These are phyloP conservation scores for Jackrogersella minutella DNA, from an alignment of 495 filamentous ascomycete genomes.

Conservation along the genomic window DNA sequence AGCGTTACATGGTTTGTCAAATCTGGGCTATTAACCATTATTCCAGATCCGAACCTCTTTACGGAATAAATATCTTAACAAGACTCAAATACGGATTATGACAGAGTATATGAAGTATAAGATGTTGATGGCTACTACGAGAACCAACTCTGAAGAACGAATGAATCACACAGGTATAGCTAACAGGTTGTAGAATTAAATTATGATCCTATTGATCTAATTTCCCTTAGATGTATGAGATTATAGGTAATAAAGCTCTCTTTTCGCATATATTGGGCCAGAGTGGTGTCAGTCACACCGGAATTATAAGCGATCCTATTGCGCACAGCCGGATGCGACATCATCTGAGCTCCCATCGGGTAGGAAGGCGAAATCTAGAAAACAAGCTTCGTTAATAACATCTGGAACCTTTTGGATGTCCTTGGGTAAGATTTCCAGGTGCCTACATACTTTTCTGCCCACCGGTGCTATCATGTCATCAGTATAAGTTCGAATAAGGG, in stretches of 20 bases:
- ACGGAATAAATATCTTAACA: background rate
- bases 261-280: no score
- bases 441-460: background rate
- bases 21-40: slow-evolving; percentile 18
- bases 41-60: slow-evolving; percentile 17
- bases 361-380: background rate
- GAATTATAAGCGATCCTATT: background rate
- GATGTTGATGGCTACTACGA: background rate
- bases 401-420: no score
- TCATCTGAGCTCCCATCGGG: background rate
- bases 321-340: background rate
- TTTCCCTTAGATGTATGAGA: no score
- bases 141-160: background rate
- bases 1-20: slow-evolving; percentile 17
- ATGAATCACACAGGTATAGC: background rate
- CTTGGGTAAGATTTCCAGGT: no score
- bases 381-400: background rate
- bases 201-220: no score
- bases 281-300: no score
- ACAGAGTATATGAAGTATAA: background rate
- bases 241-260: no score
- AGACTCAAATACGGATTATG: background rate
- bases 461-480: background rate
- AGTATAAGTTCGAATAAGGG: background rate
- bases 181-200: no score